Evolutionary conservation across 108 stramenopile genomes (phyloP), one percentile per base, ranked within the genome.

Genomic region (Nannochloropsis salina): DNA sequence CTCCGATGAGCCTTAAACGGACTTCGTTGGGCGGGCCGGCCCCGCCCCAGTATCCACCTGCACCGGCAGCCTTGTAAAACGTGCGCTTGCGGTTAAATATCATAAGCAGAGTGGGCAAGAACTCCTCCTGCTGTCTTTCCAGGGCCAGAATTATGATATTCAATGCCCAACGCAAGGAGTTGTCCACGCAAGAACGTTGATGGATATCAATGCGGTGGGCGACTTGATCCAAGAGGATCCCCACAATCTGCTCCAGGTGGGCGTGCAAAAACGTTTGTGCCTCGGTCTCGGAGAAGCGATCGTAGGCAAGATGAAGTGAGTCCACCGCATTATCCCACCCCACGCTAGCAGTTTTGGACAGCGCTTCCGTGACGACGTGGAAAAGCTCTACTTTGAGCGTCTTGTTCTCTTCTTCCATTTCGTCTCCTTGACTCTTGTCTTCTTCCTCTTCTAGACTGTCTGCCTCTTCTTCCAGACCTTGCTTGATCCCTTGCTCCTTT

Each of bases 131-230:
- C 12, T 81, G 40, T 40, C 81, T 31, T 22, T 92, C 89, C 84
- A 96, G 89, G 85, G 94, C 94, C 44, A 90, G 85, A 20, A 91
- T 90, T 42, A 94, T 86, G 61, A 95, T 94, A 9, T 79, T 42
- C 20, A 94, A 85, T 5, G 94, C 95, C 9, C 88, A 81, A 8
- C 85, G 40, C 9, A 96, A 82, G 43, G 89, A 89, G 42, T 95
- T 94, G 86, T 95, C 93, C 0, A 96, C 94, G 84, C 96, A 96
- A 31, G 90, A 91, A 11, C 91, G 90, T 87, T 96, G 95, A 45
- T 87, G 85, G 44, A 82, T 82, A 1, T 94, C 94, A 86, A 95
- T 94, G 86, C 93, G 94, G 22, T 85, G 80, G 9, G 93, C 93
- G 15, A 93, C 86, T 84, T 96, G 96, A 84, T 96, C 95, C 22